phyloP scores from a whole-genome alignment of 352 stramenopile genomes.

The Blastocystis sp. region DNA sequence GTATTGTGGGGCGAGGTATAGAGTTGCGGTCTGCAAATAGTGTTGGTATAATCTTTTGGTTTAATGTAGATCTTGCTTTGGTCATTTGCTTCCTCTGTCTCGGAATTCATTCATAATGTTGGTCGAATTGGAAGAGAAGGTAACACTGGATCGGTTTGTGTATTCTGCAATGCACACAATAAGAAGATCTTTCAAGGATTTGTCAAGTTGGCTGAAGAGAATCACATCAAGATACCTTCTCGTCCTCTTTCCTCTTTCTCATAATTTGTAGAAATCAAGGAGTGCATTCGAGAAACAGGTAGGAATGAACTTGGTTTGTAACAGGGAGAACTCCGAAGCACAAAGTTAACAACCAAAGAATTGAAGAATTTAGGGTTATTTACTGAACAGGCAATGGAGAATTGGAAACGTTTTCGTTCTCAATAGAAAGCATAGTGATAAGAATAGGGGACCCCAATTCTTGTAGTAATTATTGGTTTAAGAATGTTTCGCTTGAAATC shows the following conservation, averaged over 20 bases:
- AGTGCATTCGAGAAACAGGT: neutral
- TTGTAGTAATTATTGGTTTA: neutral
- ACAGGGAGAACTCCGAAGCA: neutral
- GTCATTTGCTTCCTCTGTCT: conserved; percentile 33
- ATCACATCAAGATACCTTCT: neutral
- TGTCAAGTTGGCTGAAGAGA: conserved; percentile 24
- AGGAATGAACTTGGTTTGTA: no score
- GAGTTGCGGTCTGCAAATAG: neutral
- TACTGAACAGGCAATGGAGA: neutral
- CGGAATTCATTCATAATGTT: conserved; percentile 40
- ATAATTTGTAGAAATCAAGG: neutral
- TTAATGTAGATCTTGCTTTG: conserved; percentile 13
- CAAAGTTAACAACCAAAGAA: neutral
- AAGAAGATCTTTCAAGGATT: conserved; percentile 43
- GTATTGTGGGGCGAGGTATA: conserved; percentile 39
- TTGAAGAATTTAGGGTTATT: neutral
- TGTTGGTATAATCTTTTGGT: neutral
- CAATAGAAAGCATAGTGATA: neutral
- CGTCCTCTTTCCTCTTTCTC: neutral
- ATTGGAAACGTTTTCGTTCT: neutral
- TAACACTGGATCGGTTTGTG: neutral
- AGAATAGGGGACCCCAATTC: neutral
- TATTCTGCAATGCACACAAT: conserved; percentile 46
- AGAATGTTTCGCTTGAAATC: neutral
- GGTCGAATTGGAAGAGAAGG: conserved; percentile 6